A percentile compares a stretch with the other conserved stretches of the same genome.
phyloP scores from a whole-genome alignment of 306 rosid genomes.

The Dryas drummondii region DNA sequence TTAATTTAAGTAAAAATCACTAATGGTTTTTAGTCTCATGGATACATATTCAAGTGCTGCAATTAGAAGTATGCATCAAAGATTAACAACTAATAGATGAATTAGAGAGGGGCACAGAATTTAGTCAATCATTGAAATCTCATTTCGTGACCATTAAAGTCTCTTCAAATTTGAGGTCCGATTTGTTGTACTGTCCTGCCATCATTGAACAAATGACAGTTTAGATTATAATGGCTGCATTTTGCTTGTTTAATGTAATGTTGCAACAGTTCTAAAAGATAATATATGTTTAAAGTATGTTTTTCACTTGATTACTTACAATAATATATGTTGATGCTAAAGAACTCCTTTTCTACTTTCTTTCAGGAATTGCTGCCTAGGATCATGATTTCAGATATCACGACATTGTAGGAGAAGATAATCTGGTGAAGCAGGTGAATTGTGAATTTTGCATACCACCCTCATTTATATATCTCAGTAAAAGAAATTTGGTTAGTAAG shows the following conservation, averaged over 20 bases:
- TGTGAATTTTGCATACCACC: conserved; percentile 69
- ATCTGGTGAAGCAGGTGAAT: conserved; percentile 73
- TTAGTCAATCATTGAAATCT: neutral
- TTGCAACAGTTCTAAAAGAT: neutral
- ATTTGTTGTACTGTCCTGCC: neutral
- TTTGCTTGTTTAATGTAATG: conserved; percentile 4
- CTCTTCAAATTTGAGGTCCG: neutral
- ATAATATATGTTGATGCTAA: conserved; percentile 14
- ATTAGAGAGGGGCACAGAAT: conserved; percentile 4
- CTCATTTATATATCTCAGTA: conserved; percentile 56
- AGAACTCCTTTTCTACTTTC: conserved; percentile 27
- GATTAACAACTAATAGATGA: neutral
- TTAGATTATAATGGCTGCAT: neutral
- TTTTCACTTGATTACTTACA: neutral
- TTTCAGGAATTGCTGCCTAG: conserved; percentile 78
- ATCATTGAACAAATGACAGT: neutral
- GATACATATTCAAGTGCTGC: neutral
- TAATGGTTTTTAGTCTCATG: neutral
- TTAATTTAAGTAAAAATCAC: neutral
- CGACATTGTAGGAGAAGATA: conserved; percentile 60
- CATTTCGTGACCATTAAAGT: neutral
- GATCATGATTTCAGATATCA: conserved; percentile 55
- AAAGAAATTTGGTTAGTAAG: conserved; percentile 66
- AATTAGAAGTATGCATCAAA: neutral
- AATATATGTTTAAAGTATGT: neutral